Evolutionary conservation across 208 protist species (phyloP).

Genomic region (Eutreptiella sp.): DNA sequence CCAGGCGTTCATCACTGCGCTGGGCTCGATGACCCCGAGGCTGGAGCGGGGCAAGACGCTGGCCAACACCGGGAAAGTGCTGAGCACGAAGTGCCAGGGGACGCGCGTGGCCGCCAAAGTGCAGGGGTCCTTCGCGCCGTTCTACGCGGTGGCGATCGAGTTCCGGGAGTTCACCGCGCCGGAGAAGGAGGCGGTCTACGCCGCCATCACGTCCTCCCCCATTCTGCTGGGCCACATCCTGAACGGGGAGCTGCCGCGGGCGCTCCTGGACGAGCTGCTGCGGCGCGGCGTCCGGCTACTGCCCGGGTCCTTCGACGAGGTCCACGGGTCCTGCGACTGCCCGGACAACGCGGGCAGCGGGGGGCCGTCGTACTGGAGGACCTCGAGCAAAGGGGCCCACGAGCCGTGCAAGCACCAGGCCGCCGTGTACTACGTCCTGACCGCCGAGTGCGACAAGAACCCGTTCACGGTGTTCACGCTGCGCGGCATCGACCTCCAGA

Average conservation of each 20-base stretch:
- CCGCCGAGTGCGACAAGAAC: not conserved
- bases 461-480: slow-evolving; percentile 1
- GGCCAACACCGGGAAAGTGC: slow-evolving; percentile 2
- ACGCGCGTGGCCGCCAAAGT: not conserved
- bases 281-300: too few species aligned
- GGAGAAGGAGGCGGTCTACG: not conserved
- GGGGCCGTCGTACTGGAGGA: too few species aligned
- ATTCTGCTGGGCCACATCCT: slow-evolving; percentile 2
- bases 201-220: not conserved
- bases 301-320: too few species aligned
- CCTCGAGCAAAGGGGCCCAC: not conserved
- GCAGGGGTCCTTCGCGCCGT: not conserved
- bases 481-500: not conserved
- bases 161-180: not conserved
- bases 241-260: not conserved
- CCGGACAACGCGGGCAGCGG: too few species aligned
- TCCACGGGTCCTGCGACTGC: too few species aligned
- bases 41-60: not conserved
- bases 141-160: not conserved
- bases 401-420: slow-evolving; percentile 5
- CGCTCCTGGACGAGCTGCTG: too few species aligned
- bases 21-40: too few species aligned
- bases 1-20: too few species aligned
- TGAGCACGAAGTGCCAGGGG: not conserved
- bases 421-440: slow-evolving; percentile 1